Conservation (phyloP, 2,329 filamentous ascomycete species). For the Xylaria polymorpha region DNA sequence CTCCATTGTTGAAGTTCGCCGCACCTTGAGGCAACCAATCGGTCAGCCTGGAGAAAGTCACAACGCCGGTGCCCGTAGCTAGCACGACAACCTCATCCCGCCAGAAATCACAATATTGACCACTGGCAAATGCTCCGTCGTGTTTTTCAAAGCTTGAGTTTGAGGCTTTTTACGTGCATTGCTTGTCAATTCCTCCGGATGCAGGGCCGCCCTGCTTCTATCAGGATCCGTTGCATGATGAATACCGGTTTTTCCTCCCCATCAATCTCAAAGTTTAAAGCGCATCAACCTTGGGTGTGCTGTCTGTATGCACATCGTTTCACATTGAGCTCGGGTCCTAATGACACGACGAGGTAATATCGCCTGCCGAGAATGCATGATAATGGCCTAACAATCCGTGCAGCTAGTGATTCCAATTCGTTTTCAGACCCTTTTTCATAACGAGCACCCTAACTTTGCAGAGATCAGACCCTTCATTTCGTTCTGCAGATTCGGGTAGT, state of each 20-base stretch:
- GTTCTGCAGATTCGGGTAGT: too few relatives aligned
- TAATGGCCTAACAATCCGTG: background rate
- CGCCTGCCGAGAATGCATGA: background rate
- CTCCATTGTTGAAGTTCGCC: background rate
- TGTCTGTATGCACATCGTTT: background rate
- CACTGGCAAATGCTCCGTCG: background rate
- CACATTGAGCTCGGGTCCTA: background rate
- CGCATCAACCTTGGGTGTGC: background rate
- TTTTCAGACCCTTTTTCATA: background rate
- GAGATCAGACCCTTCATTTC: too few relatives aligned
- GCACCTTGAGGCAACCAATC: background rate
- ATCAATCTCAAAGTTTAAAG: constrained; percentile 5
- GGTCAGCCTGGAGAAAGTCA: background rate
- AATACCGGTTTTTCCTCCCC: background rate
- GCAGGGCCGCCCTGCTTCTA: background rate
- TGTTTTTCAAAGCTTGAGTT: background rate
- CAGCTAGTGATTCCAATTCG: background rate
- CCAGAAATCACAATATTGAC: too few relatives aligned
- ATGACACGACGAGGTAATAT: background rate
- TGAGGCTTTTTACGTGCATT: background rate
- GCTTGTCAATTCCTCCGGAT: background rate
- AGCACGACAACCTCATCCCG: background rate
- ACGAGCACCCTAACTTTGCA: too few relatives aligned
- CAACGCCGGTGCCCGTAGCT: background rate
- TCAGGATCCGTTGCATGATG: background rate